These are phyloP conservation scores for Suillus placidus DNA, from an alignment of 768 basidiomycete species.

Conservation along the genomic window DNA sequence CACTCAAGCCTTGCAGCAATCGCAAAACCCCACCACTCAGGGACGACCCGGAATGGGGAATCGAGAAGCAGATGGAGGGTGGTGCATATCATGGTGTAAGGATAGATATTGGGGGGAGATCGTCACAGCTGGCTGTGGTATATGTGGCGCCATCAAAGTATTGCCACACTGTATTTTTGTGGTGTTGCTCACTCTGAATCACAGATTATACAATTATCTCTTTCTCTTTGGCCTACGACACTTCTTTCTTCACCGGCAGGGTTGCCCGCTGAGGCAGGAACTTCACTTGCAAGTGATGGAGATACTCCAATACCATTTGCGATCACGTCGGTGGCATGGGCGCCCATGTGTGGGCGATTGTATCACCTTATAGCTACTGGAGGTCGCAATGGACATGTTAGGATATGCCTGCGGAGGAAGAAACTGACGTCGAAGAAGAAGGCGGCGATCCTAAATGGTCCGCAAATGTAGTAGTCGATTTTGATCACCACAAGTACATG, in stretches of 20 bases:
- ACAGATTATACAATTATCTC: conserved; percentile 76
- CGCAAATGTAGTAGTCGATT: conserved; percentile 78
- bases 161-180: conserved; percentile 2
- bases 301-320: conserved; percentile 54
- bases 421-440: conserved; percentile 46
- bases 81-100: conserved; percentile 95
- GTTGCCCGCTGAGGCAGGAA: conserved; percentile 24
- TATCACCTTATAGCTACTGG: conserved; percentile 96
- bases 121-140: conserved; percentile 76
- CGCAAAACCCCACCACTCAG: conserved; percentile 34
- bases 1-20: conserved; percentile 65
- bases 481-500: conserved; percentile 78
- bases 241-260: conserved; percentile 47
- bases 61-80: conserved; percentile 87
- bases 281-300: conserved; percentile 30
- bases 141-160: conserved; percentile 77
- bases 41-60: conserved; percentile 53
- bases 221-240: conserved; percentile 65
- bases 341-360: conserved; percentile 89
- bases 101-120: conserved; percentile 95
- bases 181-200: conserved; percentile 6
- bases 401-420: conserved; percentile 76
- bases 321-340: conserved; percentile 88
- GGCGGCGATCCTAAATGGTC: conserved; percentile 58
- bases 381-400: conserved; percentile 80